Percentiles rank a stretch among this genome's conserved stretches.
These are phyloP conservation scores for Fusarium floridanum DNA, from an alignment of 2,329 filamentous ascomycete genomes.

Conservation along the genomic window DNA sequence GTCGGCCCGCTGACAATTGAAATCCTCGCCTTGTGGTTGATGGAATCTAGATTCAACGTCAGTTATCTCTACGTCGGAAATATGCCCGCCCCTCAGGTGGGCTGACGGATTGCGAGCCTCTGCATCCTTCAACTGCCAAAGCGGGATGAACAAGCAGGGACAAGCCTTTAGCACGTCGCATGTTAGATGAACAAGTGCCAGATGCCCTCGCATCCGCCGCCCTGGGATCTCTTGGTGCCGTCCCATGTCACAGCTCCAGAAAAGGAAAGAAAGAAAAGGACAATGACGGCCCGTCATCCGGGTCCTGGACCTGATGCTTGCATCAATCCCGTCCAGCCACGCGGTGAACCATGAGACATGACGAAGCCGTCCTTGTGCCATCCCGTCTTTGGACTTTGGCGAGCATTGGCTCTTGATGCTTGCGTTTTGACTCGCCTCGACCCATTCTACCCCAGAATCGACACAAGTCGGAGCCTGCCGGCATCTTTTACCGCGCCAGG, in stretches of 20 bases:
- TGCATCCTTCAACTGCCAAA: constrained; percentile 19
- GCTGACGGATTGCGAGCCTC: constrained; percentile 18
- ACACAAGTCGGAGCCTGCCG: constrained; percentile 9
- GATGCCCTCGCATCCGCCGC: constrained; percentile 31
- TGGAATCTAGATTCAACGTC: constrained; percentile 44
- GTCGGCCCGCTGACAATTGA: constrained; percentile 39
- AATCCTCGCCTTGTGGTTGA: constrained; percentile 46
- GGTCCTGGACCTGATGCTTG: constrained; percentile 37
- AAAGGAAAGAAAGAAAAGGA: constrained; percentile 11
- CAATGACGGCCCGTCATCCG: background rate
- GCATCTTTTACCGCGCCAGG: background rate
- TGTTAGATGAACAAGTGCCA: constrained; percentile 40
- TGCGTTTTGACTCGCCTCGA: constrained; percentile 8
- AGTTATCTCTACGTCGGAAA: constrained; percentile 36
- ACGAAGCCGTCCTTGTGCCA: constrained; percentile 11
- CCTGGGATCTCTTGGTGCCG: constrained; percentile 28
- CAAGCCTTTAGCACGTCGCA: constrained; percentile 43
- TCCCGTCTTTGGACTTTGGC: constrained; percentile 4
- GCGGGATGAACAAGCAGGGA: constrained; percentile 17
- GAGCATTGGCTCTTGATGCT: constrained; percentile 7
- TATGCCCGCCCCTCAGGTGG: constrained; percentile 20
- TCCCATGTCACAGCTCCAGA: constrained; percentile 35
- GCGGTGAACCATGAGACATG: constrained; percentile 1
- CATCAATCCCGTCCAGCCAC: constrained; percentile 17
- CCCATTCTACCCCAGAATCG: constrained; percentile 26